These are phyloP conservation scores for Colletotrichum gigasporum DNA, from an alignment of 2,329 filamentous ascomycete species.

Conservation along the genomic window DNA sequence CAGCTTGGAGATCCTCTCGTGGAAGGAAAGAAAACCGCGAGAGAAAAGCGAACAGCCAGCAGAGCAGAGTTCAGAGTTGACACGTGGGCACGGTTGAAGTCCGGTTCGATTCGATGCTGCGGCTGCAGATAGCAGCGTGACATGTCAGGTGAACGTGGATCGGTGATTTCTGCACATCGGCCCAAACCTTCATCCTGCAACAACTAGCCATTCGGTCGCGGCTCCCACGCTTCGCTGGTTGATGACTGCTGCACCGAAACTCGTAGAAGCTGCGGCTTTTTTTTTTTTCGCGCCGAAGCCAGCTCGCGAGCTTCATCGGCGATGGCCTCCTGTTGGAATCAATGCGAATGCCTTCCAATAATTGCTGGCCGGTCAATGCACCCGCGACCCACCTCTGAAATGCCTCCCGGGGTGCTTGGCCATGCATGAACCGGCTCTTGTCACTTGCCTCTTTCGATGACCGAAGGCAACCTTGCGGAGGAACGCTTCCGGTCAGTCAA, in stretches of 20 bases:
- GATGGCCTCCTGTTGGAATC: no score
- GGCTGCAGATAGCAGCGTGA: not conserved
- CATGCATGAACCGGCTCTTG: conserved; percentile 16
- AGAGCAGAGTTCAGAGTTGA: no score
- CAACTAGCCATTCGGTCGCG: not conserved
- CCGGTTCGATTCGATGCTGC: not conserved
- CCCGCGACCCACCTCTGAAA: conserved; percentile 1
- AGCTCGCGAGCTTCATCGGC: no score
- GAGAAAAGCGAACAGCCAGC: no score
- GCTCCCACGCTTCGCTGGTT: not conserved
- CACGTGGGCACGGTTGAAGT: conserved; percentile 14
- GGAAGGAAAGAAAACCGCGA: not conserved
- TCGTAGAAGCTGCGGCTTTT: conserved; percentile 8
- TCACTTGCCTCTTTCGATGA: not conserved
- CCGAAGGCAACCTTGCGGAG: not conserved
- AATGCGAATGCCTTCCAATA: conserved; percentile 1
- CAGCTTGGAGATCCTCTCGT: not conserved
- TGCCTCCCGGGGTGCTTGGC: not conserved
- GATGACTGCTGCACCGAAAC: conserved; percentile 5
- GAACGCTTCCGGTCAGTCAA: not conserved
- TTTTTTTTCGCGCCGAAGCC: not conserved
- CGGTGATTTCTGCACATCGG: conserved; percentile 4
- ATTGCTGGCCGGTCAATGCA: conserved; percentile 9
- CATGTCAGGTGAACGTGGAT: conserved; percentile 3
- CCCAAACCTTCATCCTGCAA: not conserved